Evolutionary conservation across 305 asterid genomes (phyloP).

Genomic region (Fraxinus ornus): DNA sequence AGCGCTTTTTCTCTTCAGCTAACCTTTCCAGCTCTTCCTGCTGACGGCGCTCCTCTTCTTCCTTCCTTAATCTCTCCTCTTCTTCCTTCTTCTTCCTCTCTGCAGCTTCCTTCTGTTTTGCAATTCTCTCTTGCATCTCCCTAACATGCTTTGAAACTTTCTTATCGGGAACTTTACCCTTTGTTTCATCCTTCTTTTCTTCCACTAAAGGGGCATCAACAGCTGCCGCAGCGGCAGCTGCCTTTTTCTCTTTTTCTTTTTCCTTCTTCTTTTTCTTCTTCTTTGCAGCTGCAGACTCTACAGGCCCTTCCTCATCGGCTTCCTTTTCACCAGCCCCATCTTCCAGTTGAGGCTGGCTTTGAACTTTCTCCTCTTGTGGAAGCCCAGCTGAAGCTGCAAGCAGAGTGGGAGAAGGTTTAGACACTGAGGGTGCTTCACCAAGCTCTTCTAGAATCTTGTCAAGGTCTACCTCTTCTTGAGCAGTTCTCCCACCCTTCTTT

Average conservation of each 20-base stretch:
- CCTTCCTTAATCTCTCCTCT: conserved; percentile 79
- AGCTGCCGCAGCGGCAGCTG: conserved; percentile 20
- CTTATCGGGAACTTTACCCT: conserved; percentile 52
- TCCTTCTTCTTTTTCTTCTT: conserved; percentile 97
- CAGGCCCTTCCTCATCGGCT: conserved; percentile 60
- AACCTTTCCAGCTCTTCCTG: conserved; percentile 73
- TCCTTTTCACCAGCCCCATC: conserved; percentile 62
- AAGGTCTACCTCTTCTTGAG: conserved; percentile 74
- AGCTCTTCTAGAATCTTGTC: conserved; percentile 79
- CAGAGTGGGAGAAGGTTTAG: conserved; percentile 38
- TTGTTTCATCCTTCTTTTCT: conserved; percentile 63
- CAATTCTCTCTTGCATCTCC: conserved; percentile 90
- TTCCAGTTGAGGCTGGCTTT: conserved; percentile 51
- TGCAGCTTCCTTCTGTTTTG: conserved; percentile 69
- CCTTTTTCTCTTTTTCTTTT: conserved; percentile 76
- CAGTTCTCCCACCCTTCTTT: conserved; percentile 59
- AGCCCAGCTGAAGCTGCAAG: conserved; percentile 38
- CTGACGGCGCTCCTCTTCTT: conserved; percentile 78
- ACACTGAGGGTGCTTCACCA: conserved; percentile 55
- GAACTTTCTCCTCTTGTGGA: conserved; percentile 47
- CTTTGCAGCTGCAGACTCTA: conserved; percentile 75
- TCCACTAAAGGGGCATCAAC: conserved; percentile 42
- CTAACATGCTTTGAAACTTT: conserved; percentile 79
- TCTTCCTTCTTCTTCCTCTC: conserved; percentile 81
- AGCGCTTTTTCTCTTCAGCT: conserved; percentile 86